Conservation (phyloP, 345 rosid species). For the Clausena lansium region DNA sequence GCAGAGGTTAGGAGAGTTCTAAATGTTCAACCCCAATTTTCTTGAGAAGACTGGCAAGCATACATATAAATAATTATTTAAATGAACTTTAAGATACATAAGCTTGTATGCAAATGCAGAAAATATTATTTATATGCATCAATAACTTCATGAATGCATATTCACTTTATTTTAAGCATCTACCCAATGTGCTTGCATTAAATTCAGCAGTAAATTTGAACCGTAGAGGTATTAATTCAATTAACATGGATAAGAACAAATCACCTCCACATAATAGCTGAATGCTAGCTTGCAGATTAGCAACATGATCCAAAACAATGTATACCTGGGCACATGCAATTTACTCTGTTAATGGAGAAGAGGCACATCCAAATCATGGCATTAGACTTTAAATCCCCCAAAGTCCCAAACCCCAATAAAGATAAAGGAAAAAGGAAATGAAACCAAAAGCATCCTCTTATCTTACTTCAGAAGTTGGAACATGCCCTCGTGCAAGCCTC, state of each 20-base stretch:
- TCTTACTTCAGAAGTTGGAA: constrained; percentile 88
- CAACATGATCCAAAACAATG: constrained; percentile 88
- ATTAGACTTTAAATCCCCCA: constrained; percentile 3
- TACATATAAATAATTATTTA: neutral
- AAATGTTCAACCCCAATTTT: neutral
- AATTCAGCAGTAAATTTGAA: neutral
- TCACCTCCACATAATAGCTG: constrained; percentile 98
- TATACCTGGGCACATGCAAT: constrained; percentile 61
- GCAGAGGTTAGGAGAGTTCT: neutral
- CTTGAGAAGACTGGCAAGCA: neutral
- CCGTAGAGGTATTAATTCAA: neutral
- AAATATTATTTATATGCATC: neutral
- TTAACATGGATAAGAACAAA: constrained; percentile 18
- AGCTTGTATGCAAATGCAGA: neutral
- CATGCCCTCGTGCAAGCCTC: constrained; percentile 96
- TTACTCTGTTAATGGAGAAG: constrained; percentile 5
- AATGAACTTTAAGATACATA: neutral
- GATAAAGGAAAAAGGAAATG: constrained; percentile 8
- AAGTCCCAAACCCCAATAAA: neutral
- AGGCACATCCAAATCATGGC: constrained; percentile 5
- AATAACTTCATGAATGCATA: constrained; percentile 8
- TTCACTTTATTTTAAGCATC: neutral
- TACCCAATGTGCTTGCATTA: neutral
- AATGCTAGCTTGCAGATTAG: constrained; percentile 91
- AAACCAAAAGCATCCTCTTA: constrained; percentile 12